Evolutionary conservation across 176 grass and related monocot species (phyloP).

Genomic region (Zoysia japonica): DNA sequence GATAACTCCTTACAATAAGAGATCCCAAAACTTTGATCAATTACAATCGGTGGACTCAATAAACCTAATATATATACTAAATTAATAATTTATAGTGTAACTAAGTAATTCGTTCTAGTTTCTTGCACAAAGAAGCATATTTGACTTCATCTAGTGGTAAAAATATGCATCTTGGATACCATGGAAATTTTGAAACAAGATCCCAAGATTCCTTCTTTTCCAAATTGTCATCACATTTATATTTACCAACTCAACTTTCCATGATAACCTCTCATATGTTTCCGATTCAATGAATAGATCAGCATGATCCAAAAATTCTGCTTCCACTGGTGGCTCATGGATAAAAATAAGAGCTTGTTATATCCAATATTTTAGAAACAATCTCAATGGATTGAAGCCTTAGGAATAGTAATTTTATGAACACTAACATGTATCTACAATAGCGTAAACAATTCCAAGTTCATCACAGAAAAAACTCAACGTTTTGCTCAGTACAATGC

Average conservation of each 20-base stretch:
- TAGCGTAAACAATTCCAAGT: background rate
- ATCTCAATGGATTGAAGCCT: background rate
- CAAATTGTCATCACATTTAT: background rate
- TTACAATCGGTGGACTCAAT: background rate
- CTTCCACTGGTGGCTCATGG: background rate
- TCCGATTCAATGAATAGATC: background rate
- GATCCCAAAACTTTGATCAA: constrained; percentile 9
- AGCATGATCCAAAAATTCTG: background rate
- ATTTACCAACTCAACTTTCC: background rate
- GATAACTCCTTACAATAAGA: background rate
- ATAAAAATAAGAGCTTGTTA: background rate
- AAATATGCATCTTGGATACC: background rate
- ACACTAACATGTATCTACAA: background rate
- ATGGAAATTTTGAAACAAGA: background rate
- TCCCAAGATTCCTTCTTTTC: background rate
- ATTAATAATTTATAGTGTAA: background rate
- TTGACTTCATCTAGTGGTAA: background rate
- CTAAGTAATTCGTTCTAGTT: background rate
- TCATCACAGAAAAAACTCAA: background rate
- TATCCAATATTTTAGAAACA: constrained; percentile 1
- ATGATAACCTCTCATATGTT: background rate
- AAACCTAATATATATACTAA: background rate
- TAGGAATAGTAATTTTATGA: background rate
- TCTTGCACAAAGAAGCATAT: background rate
- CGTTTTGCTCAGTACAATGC: background rate